These are phyloP conservation scores for Aspergillus sp. DNA, from an alignment of 2,329 filamentous ascomycete species.

Conservation along the genomic window DNA sequence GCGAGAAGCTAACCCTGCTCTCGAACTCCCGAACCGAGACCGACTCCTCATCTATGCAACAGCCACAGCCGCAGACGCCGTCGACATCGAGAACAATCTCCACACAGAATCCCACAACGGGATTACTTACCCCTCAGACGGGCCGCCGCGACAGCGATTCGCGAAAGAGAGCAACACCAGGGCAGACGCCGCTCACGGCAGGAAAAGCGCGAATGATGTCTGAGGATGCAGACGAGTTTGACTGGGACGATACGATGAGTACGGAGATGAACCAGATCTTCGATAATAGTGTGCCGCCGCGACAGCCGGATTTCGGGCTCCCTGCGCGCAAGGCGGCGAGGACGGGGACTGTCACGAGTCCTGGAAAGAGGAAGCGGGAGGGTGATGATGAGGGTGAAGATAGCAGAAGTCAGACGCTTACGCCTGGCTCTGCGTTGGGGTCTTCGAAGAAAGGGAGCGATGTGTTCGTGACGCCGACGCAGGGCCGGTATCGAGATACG, in stretches of 20 bases:
- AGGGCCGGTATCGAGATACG: conserved; percentile 35
- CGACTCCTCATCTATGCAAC: neutral
- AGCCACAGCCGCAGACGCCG: conserved; percentile 30
- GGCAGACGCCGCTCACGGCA: conserved; percentile 28
- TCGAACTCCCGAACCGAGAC: conserved; percentile 56
- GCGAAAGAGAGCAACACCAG: neutral
- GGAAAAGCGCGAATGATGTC: conserved; percentile 35
- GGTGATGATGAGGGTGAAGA: conserved; percentile 27
- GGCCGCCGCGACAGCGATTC: conserved; percentile 21
- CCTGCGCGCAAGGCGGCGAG: conserved; percentile 40
- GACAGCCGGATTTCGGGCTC: conserved; percentile 36
- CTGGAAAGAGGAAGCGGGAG: conserved; percentile 42
- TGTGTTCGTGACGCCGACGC: conserved; percentile 39
- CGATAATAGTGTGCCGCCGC: conserved; percentile 19
- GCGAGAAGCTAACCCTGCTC: conserved; percentile 56
- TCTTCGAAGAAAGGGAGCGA: conserved; percentile 29
- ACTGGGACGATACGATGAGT: conserved; percentile 43
- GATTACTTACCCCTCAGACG: conserved; percentile 42
- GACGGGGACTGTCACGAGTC: conserved; percentile 36
- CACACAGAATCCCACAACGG: conserved; percentile 18
- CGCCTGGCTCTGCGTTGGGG: conserved; percentile 21
- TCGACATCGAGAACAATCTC: conserved; percentile 17
- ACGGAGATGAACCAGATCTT: conserved; percentile 35
- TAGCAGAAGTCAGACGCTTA: neutral
- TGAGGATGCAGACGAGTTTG: conserved; percentile 42